Base-by-base conservation (phyloP, 257 asterid species). In the Jacaranda mimosifolia region DNA sequence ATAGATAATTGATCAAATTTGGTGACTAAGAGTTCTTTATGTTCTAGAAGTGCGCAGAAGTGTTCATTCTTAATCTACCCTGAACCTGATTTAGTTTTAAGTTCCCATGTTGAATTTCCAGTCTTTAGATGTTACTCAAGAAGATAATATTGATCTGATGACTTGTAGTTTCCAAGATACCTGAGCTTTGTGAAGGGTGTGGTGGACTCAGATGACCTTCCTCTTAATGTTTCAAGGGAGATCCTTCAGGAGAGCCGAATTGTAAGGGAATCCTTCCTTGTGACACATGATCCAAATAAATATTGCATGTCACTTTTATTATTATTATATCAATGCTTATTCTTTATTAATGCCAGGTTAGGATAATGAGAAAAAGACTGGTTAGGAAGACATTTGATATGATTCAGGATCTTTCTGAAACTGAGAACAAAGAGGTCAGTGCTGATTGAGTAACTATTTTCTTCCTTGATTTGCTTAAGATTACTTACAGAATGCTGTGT, bases 171-270 rank as follows among this genome's bases (percentile, higher is more conserved):
- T 82, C 93, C 96, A 6, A 86, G 96, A 77, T 90, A 88, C 88
- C 76, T 90, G 83, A 90, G 96, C 87, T 90, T 90, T 67, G 91
- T 90, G 68, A 88, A 79, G 85, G 96, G 93, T 19, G 90, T 90
- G 75, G 88, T 90, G 82, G 93, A 90, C 80, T 90, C 93, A 40
- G 88, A 88, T 81, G 96, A 90, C 76, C 91, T 90, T 77, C 91
- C 93, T 62, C 91, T 88, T 52, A 90, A 88, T 9, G 91, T 90
- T 74, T 90, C 93, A 43, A 73, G 96, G 75, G 93, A 90, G 85
- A 88, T 90, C 71, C 91, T 90, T 9, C 96, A 87, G 82, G 96
- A 90, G 83, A 90, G 93, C 91, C 86, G 93, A 67, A 86, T 90
- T 75, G 96, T 90, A 84, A 84, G 93, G 51, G n/a, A 63, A 13